A percentile compares a stretch with the other conserved stretches of the same genome.
Evolutionary conservation across 2,329 filamentous ascomycete genomes (phyloP).

Genomic region (Chaetothyriales sp.): DNA sequence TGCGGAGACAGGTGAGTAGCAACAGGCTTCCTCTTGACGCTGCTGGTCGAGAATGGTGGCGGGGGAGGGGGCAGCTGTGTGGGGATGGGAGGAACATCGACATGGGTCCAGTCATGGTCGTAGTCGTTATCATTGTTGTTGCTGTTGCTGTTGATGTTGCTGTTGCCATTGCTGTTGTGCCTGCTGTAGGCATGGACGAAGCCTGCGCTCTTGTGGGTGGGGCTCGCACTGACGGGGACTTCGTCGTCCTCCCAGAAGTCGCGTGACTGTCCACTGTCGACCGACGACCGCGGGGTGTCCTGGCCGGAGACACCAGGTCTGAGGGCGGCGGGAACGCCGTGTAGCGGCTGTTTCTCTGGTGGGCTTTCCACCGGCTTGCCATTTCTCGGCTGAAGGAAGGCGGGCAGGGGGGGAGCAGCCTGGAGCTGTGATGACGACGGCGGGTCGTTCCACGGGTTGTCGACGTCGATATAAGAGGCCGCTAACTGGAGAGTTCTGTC

Average conservation of each 20-base stretch:
- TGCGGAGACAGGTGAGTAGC: conserved; percentile 2
- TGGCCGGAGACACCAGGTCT: conserved; percentile 13
- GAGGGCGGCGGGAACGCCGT: conserved; percentile 11
- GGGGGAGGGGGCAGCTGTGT: neutral
- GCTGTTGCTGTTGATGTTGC: neutral
- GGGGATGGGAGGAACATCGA: conserved; percentile 4
- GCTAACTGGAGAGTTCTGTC: neutral
- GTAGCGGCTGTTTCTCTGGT: neutral
- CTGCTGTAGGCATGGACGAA: neutral
- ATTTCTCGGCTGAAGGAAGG: conserved; percentile 8
- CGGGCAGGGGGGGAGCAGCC: conserved; percentile 10
- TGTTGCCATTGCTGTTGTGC: neutral
- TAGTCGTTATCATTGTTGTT: neutral
- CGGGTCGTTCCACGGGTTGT: conserved; percentile 16
- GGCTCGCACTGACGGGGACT: neutral
- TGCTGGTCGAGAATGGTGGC: neutral
- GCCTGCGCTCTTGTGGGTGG: neutral
- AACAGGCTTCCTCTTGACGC: conserved; percentile 13
- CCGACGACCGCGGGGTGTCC: conserved; percentile 16
- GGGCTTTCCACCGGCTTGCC: neutral
- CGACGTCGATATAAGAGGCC: conserved; percentile 8
- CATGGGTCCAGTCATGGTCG: conserved; percentile 7
- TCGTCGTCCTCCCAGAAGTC: conserved; percentile 17
- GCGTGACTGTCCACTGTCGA: conserved; percentile 17
- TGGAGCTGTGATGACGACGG: conserved; percentile 2